These are phyloP conservation scores for Biscutella auriculata DNA, from an alignment of 441 rosid species.

Conservation along the genomic window DNA sequence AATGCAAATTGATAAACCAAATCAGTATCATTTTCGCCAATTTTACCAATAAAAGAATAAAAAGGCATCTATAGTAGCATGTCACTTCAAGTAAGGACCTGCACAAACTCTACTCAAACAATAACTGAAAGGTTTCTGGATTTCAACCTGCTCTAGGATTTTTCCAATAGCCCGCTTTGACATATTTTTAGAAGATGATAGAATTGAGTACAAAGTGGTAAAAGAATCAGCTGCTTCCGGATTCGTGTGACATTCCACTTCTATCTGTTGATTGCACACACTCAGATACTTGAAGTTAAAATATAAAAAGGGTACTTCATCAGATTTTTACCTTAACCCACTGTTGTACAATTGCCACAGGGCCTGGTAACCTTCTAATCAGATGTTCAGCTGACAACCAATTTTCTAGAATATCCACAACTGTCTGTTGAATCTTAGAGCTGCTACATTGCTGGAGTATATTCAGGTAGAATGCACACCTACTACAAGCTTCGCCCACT, in stretches of 20 bases:
- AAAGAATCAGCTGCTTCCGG: conserved; percentile 26
- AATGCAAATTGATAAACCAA: conserved; percentile 3
- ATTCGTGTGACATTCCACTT: conserved; percentile 34
- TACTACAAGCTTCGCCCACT: conserved; percentile 49
- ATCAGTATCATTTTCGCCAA: background rate
- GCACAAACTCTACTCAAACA: background rate
- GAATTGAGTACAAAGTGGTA: conserved; percentile 39
- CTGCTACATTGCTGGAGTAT: conserved; percentile 53
- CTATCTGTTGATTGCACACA: conserved; percentile 41
- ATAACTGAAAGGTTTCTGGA: conserved; percentile 1
- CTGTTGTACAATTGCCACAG: conserved; percentile 61
- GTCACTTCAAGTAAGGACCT: background rate
- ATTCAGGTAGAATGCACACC: conserved; percentile 68
- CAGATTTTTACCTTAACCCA: conserved; percentile 80
- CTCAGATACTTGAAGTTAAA: conserved; percentile 20
- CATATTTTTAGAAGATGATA: conserved; percentile 35
- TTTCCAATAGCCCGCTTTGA: conserved; percentile 40
- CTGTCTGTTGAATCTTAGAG: conserved; percentile 28
- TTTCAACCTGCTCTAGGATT: conserved; percentile 76
- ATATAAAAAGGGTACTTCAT: background rate
- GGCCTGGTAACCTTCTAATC: conserved; percentile 44
- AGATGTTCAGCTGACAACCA: conserved; percentile 58
- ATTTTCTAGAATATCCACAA: conserved; percentile 41
- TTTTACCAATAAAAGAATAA: too few species aligned
- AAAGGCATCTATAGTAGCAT: background rate